Base-by-base conservation (phyloP, 345 rosid species). In the Aquilaria yunnanensis region DNA sequence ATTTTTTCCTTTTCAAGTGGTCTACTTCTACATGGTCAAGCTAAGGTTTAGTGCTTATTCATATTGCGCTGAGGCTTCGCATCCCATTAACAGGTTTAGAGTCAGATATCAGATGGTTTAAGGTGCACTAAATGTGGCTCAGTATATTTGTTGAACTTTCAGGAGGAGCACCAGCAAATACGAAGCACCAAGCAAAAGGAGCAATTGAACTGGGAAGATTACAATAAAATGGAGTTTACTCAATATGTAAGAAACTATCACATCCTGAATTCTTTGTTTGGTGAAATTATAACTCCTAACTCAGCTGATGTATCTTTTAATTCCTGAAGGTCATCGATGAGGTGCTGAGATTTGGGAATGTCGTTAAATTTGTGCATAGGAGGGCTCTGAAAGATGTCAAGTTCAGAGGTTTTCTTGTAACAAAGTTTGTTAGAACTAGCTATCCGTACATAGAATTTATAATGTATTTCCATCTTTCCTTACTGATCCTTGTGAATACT, bases 361-460 rank as follows among this genome's bases (percentile, higher is more conserved):
- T 83, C 12, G 88, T 83, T 56, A 83, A 80, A 68, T 83, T 83
- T 73, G 85, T 83, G 57, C 88, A 83, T 73, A 61, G 88, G 62
- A 78, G 80, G 80, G 85, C 88, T 34, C 72, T 83, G 13, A 80
- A 71, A 72, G 88, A 83, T 66, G 77, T 83, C 75, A 75, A 71
- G 68, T 83, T 69, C 54, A 66, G 68, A 83, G 88, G 88, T 83
- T 56, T 33, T 2, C 8, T 37, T 1, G 0, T 23, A 46, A 31
- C 7, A 31, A 31, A 46, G 31, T 32, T 12, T 34, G 7, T 37
- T 6, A 48, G 9, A 33, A 37, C 43, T 1, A 37, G 8, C 8
- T 37, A 47, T 49, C 37, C 11, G 51, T 73, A 34, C 34, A 69
- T 52, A 54, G 33, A 50, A 34, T n/a, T 56, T 4, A 31, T 16